These are phyloP conservation scores for Cercophora sp. DNA, from an alignment of 495 filamentous ascomycete species.

Conservation along the genomic window DNA sequence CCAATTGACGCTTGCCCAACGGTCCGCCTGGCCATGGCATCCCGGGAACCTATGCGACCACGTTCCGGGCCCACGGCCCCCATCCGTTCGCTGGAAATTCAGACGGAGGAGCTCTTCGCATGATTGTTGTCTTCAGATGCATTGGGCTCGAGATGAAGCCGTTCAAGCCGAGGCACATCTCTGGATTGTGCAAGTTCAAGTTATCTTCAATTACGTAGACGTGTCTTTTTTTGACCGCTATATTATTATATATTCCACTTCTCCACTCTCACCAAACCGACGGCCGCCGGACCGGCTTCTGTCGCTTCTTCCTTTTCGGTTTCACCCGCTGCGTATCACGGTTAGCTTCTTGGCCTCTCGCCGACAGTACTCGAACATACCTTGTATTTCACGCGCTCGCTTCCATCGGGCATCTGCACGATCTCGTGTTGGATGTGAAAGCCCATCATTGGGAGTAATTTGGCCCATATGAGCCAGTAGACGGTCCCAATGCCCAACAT, in stretches of 20 bases:
- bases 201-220: background rate
- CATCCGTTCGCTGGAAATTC: too few relatives aligned
- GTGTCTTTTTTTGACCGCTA: constrained; percentile 1
- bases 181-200: too few relatives aligned
- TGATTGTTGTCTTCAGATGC: constrained; percentile 1
- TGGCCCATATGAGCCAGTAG: constrained; percentile 47
- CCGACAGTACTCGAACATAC: constrained; percentile 12
- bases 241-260: background rate
- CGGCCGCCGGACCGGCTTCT: constrained; percentile 9
- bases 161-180: background rate
- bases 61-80: too few relatives aligned
- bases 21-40: too few relatives aligned
- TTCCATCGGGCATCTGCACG: constrained; percentile 37
- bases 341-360: background rate
- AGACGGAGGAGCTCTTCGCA: too few relatives aligned
- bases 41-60: too few relatives aligned
- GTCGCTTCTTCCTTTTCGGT: constrained; percentile 24
- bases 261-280: constrained; percentile 21
- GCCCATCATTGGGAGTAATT: constrained; percentile 38
- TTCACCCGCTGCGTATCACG: constrained; percentile 22
- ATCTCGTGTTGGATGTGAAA: constrained; percentile 38
- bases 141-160: constrained; percentile 1
- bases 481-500: constrained; percentile 37
- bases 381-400: constrained; percentile 37
- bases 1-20: background rate